These are phyloP conservation scores for Aspergillus oerlinghausenensis DNA, from an alignment of 2,329 filamentous ascomycete genomes.

Conservation along the genomic window DNA sequence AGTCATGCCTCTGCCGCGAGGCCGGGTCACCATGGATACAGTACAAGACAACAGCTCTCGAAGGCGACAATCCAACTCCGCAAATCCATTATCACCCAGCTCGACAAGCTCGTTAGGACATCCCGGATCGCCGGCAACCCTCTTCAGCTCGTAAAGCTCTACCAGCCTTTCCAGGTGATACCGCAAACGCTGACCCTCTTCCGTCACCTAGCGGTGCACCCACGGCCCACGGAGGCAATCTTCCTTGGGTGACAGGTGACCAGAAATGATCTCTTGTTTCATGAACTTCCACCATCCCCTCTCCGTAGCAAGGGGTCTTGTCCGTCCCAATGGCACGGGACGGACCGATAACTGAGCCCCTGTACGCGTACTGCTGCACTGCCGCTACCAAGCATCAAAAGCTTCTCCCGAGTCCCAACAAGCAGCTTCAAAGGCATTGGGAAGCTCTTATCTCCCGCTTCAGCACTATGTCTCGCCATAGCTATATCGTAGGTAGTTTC, in stretches of 20 bases:
- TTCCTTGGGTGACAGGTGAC: background rate
- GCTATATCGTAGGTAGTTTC: background rate
- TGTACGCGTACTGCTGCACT: slow-evolving; percentile 22
- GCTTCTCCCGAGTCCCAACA: too few species aligned
- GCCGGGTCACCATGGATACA: background rate
- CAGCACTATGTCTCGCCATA: background rate
- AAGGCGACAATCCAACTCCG: background rate
- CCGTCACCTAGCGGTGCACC: background rate
- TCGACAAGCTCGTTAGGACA: background rate
- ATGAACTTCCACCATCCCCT: slow-evolving; percentile 54
- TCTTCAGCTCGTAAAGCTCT: background rate
- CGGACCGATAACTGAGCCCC: slow-evolving; percentile 60
- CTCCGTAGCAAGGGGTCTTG: slow-evolving; percentile 62
- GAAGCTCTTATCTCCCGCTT: background rate
- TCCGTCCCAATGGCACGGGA: slow-evolving; percentile 56
- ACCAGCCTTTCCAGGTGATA: background rate
- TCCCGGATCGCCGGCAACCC: background rate
- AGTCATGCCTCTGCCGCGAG: background rate
- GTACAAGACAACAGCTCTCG: background rate
- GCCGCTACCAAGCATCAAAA: background rate
- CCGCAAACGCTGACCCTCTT: background rate
- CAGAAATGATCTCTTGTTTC: slow-evolving; percentile 41
- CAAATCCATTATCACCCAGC: background rate
- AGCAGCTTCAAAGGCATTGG: background rate
- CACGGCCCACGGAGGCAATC: background rate